Conservation (phyloP, 2,329 filamentous ascomycete genomes). For the Neurospora crassa region DNA sequence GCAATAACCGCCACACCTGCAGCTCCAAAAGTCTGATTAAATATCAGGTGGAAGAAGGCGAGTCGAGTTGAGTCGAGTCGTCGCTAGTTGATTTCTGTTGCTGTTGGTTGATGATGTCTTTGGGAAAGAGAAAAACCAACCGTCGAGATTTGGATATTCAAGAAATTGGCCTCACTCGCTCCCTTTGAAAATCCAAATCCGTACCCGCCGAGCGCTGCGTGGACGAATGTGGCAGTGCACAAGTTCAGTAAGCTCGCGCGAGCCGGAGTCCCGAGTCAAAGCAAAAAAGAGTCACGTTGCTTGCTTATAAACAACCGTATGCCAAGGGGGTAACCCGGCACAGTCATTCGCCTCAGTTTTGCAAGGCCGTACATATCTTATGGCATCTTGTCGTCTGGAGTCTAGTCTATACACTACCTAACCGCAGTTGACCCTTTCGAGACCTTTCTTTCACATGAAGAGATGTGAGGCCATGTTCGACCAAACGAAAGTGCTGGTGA, state of each 20-base stretch:
- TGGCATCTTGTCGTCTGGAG: neutral
- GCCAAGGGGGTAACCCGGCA: neutral
- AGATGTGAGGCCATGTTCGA: neutral
- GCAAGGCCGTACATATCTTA: neutral
- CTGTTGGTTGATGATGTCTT: neutral
- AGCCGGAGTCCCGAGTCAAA: neutral
- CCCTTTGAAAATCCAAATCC: neutral
- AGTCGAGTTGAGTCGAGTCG: neutral
- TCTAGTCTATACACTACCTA: neutral
- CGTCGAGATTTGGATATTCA: neutral
- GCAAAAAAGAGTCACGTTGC: neutral
- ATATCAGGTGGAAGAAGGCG: neutral
- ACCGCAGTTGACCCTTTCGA: neutral
- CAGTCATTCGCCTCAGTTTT: neutral
- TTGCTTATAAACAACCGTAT: neutral
- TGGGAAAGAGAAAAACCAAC: neutral
- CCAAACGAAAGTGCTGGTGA: neutral
- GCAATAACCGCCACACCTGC: neutral
- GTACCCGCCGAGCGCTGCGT: neutral
- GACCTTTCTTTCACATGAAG: neutral
- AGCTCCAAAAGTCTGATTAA: neutral
- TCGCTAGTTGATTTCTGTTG: neutral
- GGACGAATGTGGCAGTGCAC: neutral
- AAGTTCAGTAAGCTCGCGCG: neutral
- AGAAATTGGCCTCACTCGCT: neutral